Conservation (phyloP, 2,329 filamentous ascomycete genomes). For the Purpureocillium takamizusanense region DNA sequence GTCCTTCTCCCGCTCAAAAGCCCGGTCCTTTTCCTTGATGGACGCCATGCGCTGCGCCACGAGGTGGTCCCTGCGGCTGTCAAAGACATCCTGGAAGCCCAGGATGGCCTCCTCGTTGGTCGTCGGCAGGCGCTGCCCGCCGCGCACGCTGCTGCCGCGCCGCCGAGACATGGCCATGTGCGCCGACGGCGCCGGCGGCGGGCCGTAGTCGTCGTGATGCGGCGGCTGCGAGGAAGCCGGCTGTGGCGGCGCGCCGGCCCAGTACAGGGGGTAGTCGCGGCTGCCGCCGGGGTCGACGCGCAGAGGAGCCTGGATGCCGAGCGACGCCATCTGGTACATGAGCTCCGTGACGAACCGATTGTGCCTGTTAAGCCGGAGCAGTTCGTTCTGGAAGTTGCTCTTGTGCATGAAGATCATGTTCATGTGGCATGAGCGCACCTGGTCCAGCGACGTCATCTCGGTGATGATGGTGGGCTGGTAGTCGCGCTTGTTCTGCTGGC, state of each 20-base stretch:
- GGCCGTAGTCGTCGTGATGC: conserved; percentile 7
- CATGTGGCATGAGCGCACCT: conserved; percentile 77
- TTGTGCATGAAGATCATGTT: conserved; percentile 98
- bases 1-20: conserved; percentile 16
- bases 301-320: conserved; percentile 74
- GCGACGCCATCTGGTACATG: conserved; percentile 74
- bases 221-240: conserved; percentile 13
- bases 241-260: conserved; percentile 27
- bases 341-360: conserved; percentile 93
- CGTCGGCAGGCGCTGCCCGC: conserved; percentile 10
- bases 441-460: conserved; percentile 68
- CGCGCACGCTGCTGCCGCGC: conserved; percentile 7
- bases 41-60: conserved; percentile 25
- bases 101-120: conserved; percentile 22
- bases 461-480: conserved; percentile 81
- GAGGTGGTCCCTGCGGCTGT: conserved; percentile 27
- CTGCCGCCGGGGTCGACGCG: conserved; percentile 56
- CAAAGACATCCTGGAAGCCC: conserved; percentile 38
- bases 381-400: conserved; percentile 91
- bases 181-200: conserved; percentile 6
- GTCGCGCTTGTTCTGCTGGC: conserved; percentile 77
- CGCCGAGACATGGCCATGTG: conserved; percentile 5
- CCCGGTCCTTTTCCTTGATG: conserved; percentile 27
- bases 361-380: conserved; percentile 77
- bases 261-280: conserved; percentile 57